These are phyloP conservation scores for Canavalia gladiata DNA, from an alignment of 306 rosid species.

Conservation along the genomic window DNA sequence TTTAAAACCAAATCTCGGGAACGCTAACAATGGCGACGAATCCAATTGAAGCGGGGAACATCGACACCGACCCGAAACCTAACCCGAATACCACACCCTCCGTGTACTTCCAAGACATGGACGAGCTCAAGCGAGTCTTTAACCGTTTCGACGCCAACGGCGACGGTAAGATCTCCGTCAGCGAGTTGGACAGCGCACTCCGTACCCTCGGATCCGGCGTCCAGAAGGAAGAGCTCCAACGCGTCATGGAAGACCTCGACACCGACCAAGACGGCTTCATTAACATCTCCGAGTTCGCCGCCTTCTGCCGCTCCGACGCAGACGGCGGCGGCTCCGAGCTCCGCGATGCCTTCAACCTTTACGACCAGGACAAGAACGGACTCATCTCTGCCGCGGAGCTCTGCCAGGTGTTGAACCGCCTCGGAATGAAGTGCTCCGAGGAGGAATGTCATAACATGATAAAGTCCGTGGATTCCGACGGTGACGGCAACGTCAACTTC, in stretches of 20 bases:
- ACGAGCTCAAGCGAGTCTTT: conserved; percentile 71
- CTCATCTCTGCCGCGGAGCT: conserved; percentile 80
- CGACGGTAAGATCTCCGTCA: conserved; percentile 87
- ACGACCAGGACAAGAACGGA: conserved; percentile 86
- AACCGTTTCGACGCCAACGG: conserved; percentile 83
- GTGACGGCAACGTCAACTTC: conserved; percentile 86
- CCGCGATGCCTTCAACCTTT: conserved; percentile 81
- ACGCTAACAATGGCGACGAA: conserved; percentile 46
- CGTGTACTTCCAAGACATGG: conserved; percentile 55
- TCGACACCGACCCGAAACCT: not conserved
- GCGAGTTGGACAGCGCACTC: conserved; percentile 75
- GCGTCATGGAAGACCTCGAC: conserved; percentile 87
- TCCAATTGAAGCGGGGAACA: conserved; percentile 1
- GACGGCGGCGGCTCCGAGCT: conserved; percentile 73
- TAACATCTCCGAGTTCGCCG: conserved; percentile 73
- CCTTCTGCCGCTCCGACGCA: conserved; percentile 64
- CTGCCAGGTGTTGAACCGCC: conserved; percentile 71
- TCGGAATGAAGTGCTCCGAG: conserved; percentile 67
- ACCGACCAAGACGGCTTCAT: conserved; percentile 81
- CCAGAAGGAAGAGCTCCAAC: conserved; percentile 55
- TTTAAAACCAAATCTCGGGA: not conserved
- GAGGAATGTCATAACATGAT: conserved; percentile 84
- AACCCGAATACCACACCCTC: conserved; percentile 35
- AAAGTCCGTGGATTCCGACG: conserved; percentile 80
- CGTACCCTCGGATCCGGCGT: conserved; percentile 65